Percentiles rank a stretch among this genome's conserved stretches.
Conservation (phyloP, 2,329 filamentous ascomycete genomes). For the Curvularia lunata region DNA sequence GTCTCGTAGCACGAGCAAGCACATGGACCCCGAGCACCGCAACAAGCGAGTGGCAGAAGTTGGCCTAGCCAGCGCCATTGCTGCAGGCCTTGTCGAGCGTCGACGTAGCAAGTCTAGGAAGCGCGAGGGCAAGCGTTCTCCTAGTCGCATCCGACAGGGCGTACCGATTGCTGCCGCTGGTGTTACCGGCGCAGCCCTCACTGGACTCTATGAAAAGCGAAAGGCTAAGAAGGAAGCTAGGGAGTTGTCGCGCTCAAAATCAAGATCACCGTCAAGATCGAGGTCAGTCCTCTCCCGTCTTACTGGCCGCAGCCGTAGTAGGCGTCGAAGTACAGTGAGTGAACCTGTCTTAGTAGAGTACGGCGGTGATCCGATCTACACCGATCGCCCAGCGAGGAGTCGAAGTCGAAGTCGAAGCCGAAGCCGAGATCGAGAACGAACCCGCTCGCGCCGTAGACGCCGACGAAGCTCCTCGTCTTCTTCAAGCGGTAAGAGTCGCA, state of each 20-base stretch:
- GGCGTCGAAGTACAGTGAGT: slow-evolving; percentile 53
- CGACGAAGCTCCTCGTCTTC: slow-evolving; percentile 54
- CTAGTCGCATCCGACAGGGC: slow-evolving; percentile 62
- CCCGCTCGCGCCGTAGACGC: slow-evolving; percentile 44
- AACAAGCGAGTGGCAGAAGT: slow-evolving; percentile 67
- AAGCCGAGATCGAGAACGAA: slow-evolving; percentile 21
- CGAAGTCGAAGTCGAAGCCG: slow-evolving; percentile 24
- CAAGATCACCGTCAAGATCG: slow-evolving; percentile 53
- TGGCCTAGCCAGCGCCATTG: slow-evolving; percentile 66
- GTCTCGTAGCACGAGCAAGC: slow-evolving; percentile 53
- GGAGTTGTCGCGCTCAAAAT: slow-evolving; percentile 51
- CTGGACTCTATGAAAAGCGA: slow-evolving; percentile 67
- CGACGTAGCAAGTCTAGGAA: slow-evolving; percentile 64
- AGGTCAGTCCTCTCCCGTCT: slow-evolving; percentile 54
- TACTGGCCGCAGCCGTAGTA: slow-evolving; percentile 40
- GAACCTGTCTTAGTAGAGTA: slow-evolving; percentile 67
- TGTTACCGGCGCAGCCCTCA: slow-evolving; percentile 65
- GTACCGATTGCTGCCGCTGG: slow-evolving; percentile 67
- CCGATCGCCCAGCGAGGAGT: slow-evolving; percentile 54
- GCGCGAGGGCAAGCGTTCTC: slow-evolving; percentile 59
- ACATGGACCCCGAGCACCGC: slow-evolving; percentile 57
- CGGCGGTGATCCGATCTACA: slow-evolving; percentile 66
- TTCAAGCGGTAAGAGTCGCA: slow-evolving; percentile 45
- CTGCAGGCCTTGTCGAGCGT: slow-evolving; percentile 65
- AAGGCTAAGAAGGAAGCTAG: slow-evolving; percentile 65